These are phyloP conservation scores for Anthracocystis panici-leucophaei DNA, from an alignment of 1,284 basidiomycete species.

Conservation along the genomic window DNA sequence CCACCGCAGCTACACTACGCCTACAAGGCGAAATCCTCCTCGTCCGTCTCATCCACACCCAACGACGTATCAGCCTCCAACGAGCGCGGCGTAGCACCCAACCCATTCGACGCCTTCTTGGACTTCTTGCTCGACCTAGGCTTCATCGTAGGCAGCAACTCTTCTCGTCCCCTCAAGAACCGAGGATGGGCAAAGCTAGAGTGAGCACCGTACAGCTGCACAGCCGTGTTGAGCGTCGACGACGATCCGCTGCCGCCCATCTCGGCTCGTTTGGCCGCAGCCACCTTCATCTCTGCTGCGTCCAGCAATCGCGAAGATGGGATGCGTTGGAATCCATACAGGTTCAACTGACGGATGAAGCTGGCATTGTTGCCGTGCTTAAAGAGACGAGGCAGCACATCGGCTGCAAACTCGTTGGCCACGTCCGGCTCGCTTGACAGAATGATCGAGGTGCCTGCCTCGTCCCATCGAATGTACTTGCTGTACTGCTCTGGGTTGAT, in stretches of 20 bases:
- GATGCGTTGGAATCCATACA: constrained; percentile 69
- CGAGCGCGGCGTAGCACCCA: constrained; percentile 16
- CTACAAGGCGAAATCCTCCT: constrained; percentile 50
- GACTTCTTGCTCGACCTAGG: constrained; percentile 68
- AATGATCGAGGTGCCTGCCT: constrained; percentile 67
- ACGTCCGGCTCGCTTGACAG: constrained; percentile 65
- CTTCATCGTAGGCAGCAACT: constrained; percentile 66
- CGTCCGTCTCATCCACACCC: constrained; percentile 52
- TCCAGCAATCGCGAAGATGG: constrained; percentile 65
- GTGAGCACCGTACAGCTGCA: constrained; percentile 66
- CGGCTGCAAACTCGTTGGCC: constrained; percentile 65
- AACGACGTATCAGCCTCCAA: constrained; percentile 33
- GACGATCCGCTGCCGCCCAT: constrained; percentile 17
- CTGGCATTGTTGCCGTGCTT: constrained; percentile 69
- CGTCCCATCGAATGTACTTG: constrained; percentile 65
- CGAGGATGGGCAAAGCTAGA: constrained; percentile 68
- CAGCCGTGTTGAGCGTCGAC: constrained; percentile 61
- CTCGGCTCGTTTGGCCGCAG: constrained; percentile 44
- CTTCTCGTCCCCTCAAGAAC: constrained; percentile 64
- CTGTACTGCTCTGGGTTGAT: constrained; percentile 64
- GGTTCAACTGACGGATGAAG: constrained; percentile 68
- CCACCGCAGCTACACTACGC: too few species aligned
- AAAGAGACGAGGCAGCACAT: constrained; percentile 66
- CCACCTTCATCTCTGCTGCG: constrained; percentile 59
- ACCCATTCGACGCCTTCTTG: constrained; percentile 46